Conservation (phyloP, 352 stramenopile genomes). For the Thalassiosira ordinaria region DNA sequence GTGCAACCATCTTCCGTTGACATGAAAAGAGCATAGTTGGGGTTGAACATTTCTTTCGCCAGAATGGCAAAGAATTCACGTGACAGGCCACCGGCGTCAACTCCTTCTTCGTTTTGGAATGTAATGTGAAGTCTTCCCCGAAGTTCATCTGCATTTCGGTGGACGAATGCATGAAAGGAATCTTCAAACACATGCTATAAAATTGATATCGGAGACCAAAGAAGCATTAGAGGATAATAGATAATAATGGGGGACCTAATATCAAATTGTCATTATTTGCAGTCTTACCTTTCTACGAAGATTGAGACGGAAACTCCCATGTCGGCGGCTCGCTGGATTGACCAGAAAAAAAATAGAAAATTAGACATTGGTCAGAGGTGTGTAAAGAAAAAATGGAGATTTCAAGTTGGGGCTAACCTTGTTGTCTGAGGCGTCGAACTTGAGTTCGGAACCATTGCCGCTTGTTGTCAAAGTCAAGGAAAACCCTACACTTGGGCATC, state of each 20-base stretch:
- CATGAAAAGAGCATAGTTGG: conserved; percentile 99
- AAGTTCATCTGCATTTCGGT: conserved; percentile 96
- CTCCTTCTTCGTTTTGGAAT: conserved; percentile 97
- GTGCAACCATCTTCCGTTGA: conserved; percentile 97
- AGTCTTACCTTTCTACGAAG: conserved; percentile 94
- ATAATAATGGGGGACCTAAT: neutral
- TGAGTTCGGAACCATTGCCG: conserved; percentile 96
- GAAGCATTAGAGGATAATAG: neutral
- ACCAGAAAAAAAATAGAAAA: neutral
- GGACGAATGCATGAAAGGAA: conserved; percentile 96
- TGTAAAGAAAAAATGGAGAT: too few relatives aligned
- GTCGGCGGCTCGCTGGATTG: conserved; percentile 82
- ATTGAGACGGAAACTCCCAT: conserved; percentile 89
- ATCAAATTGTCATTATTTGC: neutral
- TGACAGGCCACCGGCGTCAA: conserved; percentile 98
- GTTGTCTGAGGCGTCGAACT: conserved; percentile 88
- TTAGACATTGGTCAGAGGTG: too few relatives aligned
- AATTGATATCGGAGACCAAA: too few relatives aligned
- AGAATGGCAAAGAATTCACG: conserved; percentile 99
- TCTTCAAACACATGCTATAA: conserved; percentile 99
- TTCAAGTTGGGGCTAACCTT: conserved; percentile 32
- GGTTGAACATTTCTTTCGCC: conserved; percentile 99
- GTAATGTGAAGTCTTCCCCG: conserved; percentile 96
- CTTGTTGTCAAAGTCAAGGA: conserved; percentile 99
- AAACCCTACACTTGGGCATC: conserved; percentile 92